Evolutionary conservation across 306 rosid genomes (phyloP).

Genomic region (Urtica urens): DNA sequence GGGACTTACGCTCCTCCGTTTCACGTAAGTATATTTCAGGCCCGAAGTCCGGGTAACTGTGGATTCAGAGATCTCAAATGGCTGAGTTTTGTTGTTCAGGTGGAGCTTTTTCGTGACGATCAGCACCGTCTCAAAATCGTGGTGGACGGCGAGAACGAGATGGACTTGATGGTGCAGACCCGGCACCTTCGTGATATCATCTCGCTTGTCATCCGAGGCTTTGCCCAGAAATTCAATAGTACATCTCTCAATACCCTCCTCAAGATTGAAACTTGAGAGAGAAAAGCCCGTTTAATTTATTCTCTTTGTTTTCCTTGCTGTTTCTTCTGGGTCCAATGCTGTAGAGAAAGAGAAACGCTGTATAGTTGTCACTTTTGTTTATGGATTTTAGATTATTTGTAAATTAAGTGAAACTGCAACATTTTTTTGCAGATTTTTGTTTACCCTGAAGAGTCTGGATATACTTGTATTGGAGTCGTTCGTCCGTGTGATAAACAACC

Average conservation of each 20-base stretch:
- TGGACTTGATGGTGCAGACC: slow-evolving; percentile 87
- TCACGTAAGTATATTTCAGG: slow-evolving; percentile 51
- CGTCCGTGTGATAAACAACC: no score
- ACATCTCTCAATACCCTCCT: slow-evolving; percentile 96
- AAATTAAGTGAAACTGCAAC: background rate
- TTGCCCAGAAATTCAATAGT: slow-evolving; percentile 93
- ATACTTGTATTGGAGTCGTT: no score
- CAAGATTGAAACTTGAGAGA: slow-evolving; percentile 59
- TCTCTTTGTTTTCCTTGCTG: background rate
- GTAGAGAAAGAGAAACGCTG: slow-evolving; percentile 10
- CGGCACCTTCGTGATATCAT: slow-evolving; percentile 83
- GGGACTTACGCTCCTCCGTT: slow-evolving; percentile 93
- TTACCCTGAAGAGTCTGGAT: no score
- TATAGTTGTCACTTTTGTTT: slow-evolving; percentile 3
- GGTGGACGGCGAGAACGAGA: slow-evolving; percentile 82
- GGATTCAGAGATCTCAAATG: background rate
- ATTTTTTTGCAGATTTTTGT: no score
- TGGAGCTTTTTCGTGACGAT: slow-evolving; percentile 80
- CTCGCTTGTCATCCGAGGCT: slow-evolving; percentile 85
- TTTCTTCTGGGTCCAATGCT: background rate
- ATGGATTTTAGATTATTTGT: slow-evolving; percentile 8
- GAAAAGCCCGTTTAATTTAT: background rate
- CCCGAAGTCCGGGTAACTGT: background rate
- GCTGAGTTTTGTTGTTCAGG: slow-evolving; percentile 35
- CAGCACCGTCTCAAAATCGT: slow-evolving; percentile 81